Base-by-base conservation (phyloP, 2,329 filamentous ascomycete genomes). In the Fusarium irregulare region DNA sequence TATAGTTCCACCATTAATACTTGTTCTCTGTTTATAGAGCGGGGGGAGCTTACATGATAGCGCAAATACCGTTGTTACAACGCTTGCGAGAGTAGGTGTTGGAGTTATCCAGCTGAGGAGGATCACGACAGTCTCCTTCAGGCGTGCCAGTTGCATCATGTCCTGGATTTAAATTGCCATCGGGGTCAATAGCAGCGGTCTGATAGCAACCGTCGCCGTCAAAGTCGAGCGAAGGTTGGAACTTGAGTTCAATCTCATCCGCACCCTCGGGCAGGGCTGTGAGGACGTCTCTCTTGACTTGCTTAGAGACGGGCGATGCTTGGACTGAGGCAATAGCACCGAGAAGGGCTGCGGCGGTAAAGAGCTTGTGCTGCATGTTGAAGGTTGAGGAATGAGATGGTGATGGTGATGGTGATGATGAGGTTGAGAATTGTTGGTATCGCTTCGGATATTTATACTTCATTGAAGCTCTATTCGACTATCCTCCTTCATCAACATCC, bases 201-300 rank as follows among this genome's bases (percentile, higher is more conserved):
- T 84, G 82, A 73, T 84, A 83, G 70, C 81, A 82, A 11, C 80
- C 77, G 46, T 82, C 80, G 1, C 67, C 73, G 68, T 82, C 81
- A 58, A 80, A 82, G 72, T 82, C 80, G 6, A 81, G 72, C 11
- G 75, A 60, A 11, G 80, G 80, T 65, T 82, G 80, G 64, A 76
- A 80, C 55, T 74, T 74, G 40, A 77, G 72, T 59, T 81, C 80
- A 28, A 72, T 57, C 13, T 76, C 75, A 7, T 77, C 74, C 7
- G 80, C 80, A n/a, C 66, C 63, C 28, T 76, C 68, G 0, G 78
- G 78, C 2, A 82, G 73, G 10, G 79, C 74, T 2, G 72, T 66
- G 45, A 78, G 64, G 32, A 78, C 70, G 28, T 77, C 73, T 47
- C 75, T 63, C 62, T 73, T 75, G 62, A 37, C 23, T n/a, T 46